A percentile compares a stretch with the other conserved stretches of the same genome.
phyloP scores from a whole-genome alignment of 495 filamentous ascomycete genomes.

The Hypoxylon perforatum region DNA sequence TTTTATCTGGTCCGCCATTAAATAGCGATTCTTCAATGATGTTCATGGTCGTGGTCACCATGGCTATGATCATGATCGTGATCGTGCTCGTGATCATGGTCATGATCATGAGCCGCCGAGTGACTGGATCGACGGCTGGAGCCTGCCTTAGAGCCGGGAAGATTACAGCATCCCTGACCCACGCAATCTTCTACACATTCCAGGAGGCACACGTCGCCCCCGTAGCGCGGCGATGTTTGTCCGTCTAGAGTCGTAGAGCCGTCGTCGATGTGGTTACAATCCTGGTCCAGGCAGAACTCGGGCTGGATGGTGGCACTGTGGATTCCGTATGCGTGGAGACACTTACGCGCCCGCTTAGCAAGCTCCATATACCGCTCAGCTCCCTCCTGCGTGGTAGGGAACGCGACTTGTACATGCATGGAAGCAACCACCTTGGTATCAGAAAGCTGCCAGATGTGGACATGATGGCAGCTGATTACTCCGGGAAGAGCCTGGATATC shows the following conservation, averaged over 20 bases:
- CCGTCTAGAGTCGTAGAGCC: conserved; percentile 49
- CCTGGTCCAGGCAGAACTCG: conserved; percentile 79
- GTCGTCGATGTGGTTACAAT: conserved; percentile 50
- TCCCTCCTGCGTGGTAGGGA: conserved; percentile 73
- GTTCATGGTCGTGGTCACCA: background rate
- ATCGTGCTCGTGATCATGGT: conserved; percentile 27
- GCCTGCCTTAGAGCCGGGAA: conserved; percentile 41
- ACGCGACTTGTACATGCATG: conserved; percentile 88
- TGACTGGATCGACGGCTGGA: conserved; percentile 43
- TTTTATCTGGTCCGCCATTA: background rate
- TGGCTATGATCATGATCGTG: conserved; percentile 36
- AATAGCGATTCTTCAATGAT: background rate
- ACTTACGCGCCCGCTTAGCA: conserved; percentile 79
- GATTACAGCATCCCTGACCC: conserved; percentile 75
- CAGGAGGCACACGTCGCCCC: conserved; percentile 75
- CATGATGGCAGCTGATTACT: conserved; percentile 88
- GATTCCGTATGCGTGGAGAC: conserved; percentile 94
- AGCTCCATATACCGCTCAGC: conserved; percentile 90
- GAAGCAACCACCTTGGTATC: conserved; percentile 93
- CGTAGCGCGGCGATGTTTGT: conserved; percentile 57
- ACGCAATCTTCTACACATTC: conserved; percentile 88
- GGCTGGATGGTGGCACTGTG: conserved; percentile 99
- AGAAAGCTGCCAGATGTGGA: conserved; percentile 97
- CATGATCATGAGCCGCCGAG: conserved; percentile 30
- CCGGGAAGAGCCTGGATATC: conserved; percentile 88